These are phyloP conservation scores for Arthroderma sp. DNA, from an alignment of 2,329 filamentous ascomycete genomes.

Conservation along the genomic window DNA sequence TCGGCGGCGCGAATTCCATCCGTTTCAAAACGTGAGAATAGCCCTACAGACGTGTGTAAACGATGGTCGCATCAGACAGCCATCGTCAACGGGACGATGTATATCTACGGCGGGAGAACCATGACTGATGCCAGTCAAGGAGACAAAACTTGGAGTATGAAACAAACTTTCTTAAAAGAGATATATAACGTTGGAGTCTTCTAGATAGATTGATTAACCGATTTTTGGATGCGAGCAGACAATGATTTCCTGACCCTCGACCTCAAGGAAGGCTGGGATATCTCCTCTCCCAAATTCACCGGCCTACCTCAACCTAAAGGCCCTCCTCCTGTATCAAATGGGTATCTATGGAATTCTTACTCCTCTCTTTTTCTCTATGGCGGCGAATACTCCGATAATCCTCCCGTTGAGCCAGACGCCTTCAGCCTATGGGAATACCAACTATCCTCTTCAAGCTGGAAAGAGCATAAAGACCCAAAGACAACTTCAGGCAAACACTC, in stretches of 20 bases:
- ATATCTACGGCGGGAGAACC: constrained; percentile 60
- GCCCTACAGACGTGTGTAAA: constrained; percentile 45
- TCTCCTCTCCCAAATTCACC: constrained; percentile 47
- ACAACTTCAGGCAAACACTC: constrained; percentile 54
- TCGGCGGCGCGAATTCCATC: no score
- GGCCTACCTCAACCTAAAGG: constrained; percentile 50
- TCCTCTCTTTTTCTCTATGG: constrained; percentile 60
- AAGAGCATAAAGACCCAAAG: constrained; percentile 46
- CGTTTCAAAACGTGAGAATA: constrained; percentile 20
- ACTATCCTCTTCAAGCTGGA: constrained; percentile 47
- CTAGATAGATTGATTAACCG: no score
- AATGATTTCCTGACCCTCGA: constrained; percentile 63
- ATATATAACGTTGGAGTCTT: no score
- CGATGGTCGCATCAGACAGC: constrained; percentile 56
- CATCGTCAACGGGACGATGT: constrained; percentile 60
- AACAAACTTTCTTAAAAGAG: not conserved
- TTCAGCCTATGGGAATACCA: constrained; percentile 60
- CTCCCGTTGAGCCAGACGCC: constrained; percentile 41
- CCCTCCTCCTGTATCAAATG: constrained; percentile 56
- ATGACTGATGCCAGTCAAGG: constrained; percentile 45
- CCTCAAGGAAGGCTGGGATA: constrained; percentile 59
- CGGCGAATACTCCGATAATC: constrained; percentile 56
- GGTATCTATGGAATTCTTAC: constrained; percentile 64
- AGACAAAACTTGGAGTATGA: constrained; percentile 55
- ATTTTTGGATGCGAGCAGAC: constrained; percentile 27